These are phyloP conservation scores for Mycena crocata DNA, from an alignment of 768 basidiomycete species.

Conservation along the genomic window DNA sequence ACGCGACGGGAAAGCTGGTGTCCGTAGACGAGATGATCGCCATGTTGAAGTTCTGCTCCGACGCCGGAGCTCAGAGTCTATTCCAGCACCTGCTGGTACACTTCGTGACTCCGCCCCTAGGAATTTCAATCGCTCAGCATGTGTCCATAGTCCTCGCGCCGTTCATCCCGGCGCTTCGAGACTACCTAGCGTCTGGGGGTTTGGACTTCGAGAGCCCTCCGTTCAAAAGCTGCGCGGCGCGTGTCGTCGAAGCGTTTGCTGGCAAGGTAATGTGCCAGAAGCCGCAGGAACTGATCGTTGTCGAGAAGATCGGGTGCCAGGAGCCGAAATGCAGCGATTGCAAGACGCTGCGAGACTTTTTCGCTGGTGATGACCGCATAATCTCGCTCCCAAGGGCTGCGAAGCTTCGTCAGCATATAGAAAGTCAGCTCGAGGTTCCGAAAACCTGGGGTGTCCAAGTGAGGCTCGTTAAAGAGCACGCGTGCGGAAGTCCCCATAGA, in stretches of 20 bases:
- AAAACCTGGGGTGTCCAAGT: not conserved
- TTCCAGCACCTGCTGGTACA: not conserved
- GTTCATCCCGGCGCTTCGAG: not conserved
- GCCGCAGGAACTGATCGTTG: not conserved
- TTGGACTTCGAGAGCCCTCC: not conserved
- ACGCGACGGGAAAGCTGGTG: not conserved
- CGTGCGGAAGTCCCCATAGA: not conserved
- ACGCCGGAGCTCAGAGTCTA: not conserved
- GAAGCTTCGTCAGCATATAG: not conserved
- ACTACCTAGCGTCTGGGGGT: not conserved
- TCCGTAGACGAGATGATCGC: slow-evolving; percentile 3
- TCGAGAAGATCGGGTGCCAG: not conserved
- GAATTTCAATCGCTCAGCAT: not conserved
- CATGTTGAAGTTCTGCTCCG: slow-evolving; percentile 7
- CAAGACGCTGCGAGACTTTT: not conserved
- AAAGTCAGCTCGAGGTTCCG: not conserved
- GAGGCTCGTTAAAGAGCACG: not conserved
- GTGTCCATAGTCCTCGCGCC: slow-evolving; percentile 14
- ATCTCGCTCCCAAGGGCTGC: not conserved
- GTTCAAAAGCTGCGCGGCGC: not conserved
- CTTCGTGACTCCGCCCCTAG: not conserved
- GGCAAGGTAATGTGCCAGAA: not conserved
- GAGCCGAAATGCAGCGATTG: slow-evolving; percentile 1
- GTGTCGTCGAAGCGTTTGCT: slow-evolving; percentile 7
- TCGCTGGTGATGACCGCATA: not conserved